These are phyloP conservation scores for Oryza rufipogon DNA, from an alignment of 176 grass and related monocot genomes.

Conservation along the genomic window DNA sequence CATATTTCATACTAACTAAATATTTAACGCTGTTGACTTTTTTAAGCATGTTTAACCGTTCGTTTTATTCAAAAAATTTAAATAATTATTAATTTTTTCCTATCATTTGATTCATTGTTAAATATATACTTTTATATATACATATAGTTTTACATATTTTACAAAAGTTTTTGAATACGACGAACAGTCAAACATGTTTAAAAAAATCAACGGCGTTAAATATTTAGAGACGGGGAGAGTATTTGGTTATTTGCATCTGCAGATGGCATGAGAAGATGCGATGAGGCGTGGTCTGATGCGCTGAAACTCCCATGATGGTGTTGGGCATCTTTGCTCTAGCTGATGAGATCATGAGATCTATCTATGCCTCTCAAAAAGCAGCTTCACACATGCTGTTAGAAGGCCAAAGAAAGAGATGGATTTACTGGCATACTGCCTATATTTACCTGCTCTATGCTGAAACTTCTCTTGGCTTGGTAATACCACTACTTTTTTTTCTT, in stretches of 20 bases:
- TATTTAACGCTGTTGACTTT: too few relatives aligned
- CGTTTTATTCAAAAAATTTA: too few relatives aligned
- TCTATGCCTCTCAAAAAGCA: conserved; percentile 14
- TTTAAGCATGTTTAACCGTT: too few relatives aligned
- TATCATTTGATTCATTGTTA: too few relatives aligned
- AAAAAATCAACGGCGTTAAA: too few relatives aligned
- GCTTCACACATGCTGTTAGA: neutral
- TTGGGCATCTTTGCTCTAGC: conserved; percentile 19
- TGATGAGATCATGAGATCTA: conserved; percentile 29
- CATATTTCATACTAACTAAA: neutral
- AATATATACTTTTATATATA: too few relatives aligned
- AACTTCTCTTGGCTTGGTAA: neutral
- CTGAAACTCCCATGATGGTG: conserved; percentile 27
- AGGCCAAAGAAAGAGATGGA: neutral
- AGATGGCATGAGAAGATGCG: conserved; percentile 7
- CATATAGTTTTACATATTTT: too few relatives aligned
- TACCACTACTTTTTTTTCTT: neutral
- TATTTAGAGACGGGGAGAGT: too few relatives aligned
- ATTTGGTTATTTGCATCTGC: neutral
- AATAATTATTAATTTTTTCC: too few relatives aligned
- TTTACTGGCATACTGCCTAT: neutral
- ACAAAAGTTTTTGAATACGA: too few relatives aligned
- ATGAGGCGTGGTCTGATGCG: conserved; percentile 26
- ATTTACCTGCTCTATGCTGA: neutral
- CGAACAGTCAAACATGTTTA: too few relatives aligned